These are phyloP conservation scores for Fomitopsis pulvina DNA, from an alignment of 768 basidiomycete species.

Conservation along the genomic window DNA sequence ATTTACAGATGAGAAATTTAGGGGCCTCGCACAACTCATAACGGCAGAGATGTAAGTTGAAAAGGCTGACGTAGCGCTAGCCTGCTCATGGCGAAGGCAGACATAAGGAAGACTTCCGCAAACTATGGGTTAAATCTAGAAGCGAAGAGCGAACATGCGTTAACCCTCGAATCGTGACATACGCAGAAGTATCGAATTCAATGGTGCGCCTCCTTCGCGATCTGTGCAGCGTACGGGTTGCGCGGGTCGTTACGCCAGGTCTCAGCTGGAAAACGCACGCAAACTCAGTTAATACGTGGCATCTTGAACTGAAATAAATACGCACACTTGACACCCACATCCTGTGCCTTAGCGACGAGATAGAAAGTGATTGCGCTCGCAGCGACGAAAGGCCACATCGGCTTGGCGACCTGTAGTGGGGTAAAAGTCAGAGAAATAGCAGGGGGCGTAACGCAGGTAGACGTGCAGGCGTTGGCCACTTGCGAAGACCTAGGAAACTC, in stretches of 20 bases:
- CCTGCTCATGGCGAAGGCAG: no score
- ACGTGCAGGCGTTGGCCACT: conserved; percentile 75
- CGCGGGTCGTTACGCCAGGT: conserved; percentile 68
- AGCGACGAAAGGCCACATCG: conserved; percentile 76
- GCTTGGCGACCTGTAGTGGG: conserved; percentile 50
- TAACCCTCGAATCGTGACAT: not conserved
- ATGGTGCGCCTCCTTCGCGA: conserved; percentile 49
- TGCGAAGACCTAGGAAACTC: conserved; percentile 75
- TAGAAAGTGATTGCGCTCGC: conserved; percentile 61
- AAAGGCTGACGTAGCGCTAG: no score
- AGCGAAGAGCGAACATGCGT: no score
- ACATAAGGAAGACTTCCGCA: no score
- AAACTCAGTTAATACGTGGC: not conserved
- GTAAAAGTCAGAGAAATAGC: not conserved
- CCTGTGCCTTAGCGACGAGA: conserved; percentile 61
- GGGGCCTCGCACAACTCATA: no score
- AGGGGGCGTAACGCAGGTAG: not conserved
- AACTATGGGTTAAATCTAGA: no score
- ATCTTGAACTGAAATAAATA: conserved; percentile 16
- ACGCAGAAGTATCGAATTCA: conserved; percentile 3
- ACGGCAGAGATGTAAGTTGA: no score
- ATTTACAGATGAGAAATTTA: no score
- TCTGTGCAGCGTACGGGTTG: conserved; percentile 77
- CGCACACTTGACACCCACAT: conserved; percentile 66
- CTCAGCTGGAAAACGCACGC: conserved; percentile 39